These are phyloP conservation scores for Chrysanthemum lavandulifolium DNA, from an alignment of 129 eudicot species.

Conservation along the genomic window DNA sequence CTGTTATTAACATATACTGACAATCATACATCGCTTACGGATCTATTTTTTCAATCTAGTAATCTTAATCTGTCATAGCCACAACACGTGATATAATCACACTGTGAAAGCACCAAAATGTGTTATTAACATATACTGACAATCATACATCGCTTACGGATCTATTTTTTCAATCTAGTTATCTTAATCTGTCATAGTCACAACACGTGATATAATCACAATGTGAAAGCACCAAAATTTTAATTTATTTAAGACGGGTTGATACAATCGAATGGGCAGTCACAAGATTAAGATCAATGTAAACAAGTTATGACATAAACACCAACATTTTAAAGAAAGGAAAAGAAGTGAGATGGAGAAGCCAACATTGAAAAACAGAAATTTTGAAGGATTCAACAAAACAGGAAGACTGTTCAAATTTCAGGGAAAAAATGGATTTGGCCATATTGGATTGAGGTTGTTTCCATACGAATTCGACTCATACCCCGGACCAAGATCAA, in stretches of 20 bases:
- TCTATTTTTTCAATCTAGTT: not conserved
- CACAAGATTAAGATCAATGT: not conserved
- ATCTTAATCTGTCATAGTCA: not conserved
- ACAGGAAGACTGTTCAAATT: not conserved
- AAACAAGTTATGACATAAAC: not conserved
- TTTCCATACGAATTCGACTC: conserved; percentile 27
- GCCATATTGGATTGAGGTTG: conserved; percentile 30
- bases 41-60: not conserved
- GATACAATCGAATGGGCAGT: not conserved
- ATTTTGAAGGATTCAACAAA: conserved; percentile 8
- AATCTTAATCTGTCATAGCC: not conserved
- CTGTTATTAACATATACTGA: not conserved
- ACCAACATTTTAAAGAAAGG: not conserved
- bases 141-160: not conserved
- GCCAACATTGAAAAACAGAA: not conserved
- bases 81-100: not conserved
- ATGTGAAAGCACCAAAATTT: not conserved
- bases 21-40: not conserved
- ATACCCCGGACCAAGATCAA: conserved; percentile 32
- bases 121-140: not conserved
- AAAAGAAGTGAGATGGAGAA: not conserved
- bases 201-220: not conserved
- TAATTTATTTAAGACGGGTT: not conserved
- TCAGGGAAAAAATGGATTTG: conserved; percentile 34
- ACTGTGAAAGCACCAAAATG: not conserved